These are phyloP conservation scores for Backusella australiensis DNA, from an alignment of 192 early-diverging fungal genomes.

Conservation along the genomic window DNA sequence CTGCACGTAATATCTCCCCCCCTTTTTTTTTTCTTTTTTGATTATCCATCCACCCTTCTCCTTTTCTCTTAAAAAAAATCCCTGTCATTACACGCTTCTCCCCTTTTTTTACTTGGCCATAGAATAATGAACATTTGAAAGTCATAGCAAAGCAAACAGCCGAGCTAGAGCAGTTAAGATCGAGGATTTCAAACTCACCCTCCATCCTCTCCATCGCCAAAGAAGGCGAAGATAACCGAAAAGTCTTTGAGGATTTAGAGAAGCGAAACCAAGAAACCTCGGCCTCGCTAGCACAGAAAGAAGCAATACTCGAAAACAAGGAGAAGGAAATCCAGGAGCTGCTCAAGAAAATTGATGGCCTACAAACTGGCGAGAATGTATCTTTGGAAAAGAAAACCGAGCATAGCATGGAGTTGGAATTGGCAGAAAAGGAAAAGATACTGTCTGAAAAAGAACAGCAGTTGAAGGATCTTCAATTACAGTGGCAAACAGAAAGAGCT, in stretches of 20 bases:
- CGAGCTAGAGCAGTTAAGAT: conserved; percentile 28
- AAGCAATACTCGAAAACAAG: conserved; percentile 5
- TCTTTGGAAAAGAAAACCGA: not conserved
- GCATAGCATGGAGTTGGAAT: not conserved
- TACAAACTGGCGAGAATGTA: not conserved
- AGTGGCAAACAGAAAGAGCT: conserved; percentile 23
- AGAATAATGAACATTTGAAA: conserved; percentile 32
- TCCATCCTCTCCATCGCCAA: not conserved
- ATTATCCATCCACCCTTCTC: not conserved
- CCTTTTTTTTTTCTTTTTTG: not conserved
- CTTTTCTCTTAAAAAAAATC: not conserved
- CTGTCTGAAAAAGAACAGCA: conserved; percentile 23
- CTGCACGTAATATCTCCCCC: not conserved
- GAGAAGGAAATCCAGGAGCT: not conserved
- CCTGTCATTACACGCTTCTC: not conserved
- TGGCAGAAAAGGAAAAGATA: conserved; percentile 28
- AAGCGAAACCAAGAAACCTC: conserved; percentile 4
- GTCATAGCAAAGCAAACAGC: conserved; percentile 30
- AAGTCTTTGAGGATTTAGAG: not conserved
- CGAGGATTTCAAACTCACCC: conserved; percentile 13
- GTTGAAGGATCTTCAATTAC: conserved; percentile 9
- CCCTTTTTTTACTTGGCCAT: not conserved
- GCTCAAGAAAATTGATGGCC: not conserved
- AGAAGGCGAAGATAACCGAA: not conserved
- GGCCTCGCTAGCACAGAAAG: conserved; percentile 1